Percentiles rank a stretch among this genome's conserved stretches.
Evolutionary conservation across 1,139 yeast genomes (phyloP).

Genomic region (Pichia sp.): DNA sequence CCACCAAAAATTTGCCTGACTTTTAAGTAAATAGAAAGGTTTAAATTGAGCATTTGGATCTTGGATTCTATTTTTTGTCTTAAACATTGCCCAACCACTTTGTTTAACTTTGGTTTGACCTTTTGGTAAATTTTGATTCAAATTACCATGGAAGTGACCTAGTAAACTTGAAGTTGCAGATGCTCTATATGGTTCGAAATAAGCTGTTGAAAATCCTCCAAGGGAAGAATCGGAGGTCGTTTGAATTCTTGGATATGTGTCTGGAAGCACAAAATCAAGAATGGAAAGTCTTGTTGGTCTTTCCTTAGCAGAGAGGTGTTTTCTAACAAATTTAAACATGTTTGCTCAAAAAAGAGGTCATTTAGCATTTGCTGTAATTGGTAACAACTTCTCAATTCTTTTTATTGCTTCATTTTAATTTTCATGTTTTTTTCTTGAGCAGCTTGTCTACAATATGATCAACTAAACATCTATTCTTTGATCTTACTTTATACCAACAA

Average conservation of each 20-base stretch:
- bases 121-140: conserved; percentile 69
- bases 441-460: background rate
- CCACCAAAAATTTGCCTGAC: conserved; percentile 32
- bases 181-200: conserved; percentile 34
- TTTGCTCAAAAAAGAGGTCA: background rate
- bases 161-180: conserved; percentile 25
- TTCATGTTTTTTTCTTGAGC: background rate
- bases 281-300: conserved; percentile 31
- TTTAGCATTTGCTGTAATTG: too few species aligned
- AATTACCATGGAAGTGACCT: conserved; percentile 64
- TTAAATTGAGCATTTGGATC: conserved; percentile 35
- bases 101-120: conserved; percentile 43
- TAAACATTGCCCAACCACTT: conserved; percentile 83
- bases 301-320: conserved; percentile 43
- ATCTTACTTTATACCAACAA: too few species aligned
- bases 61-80: conserved; percentile 54
- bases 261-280: conserved; percentile 48
- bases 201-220: conserved; percentile 71
- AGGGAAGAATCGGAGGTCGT: conserved; percentile 66
- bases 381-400: background rate
- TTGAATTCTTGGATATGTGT: conserved; percentile 43
- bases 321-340: conserved; percentile 56
- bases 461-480: too few species aligned
- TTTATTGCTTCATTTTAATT: background rate
- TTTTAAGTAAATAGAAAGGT: conserved; percentile 33